These are phyloP conservation scores for Neonectria punicea DNA, from an alignment of 2,329 filamentous ascomycete species.

Conservation along the genomic window DNA sequence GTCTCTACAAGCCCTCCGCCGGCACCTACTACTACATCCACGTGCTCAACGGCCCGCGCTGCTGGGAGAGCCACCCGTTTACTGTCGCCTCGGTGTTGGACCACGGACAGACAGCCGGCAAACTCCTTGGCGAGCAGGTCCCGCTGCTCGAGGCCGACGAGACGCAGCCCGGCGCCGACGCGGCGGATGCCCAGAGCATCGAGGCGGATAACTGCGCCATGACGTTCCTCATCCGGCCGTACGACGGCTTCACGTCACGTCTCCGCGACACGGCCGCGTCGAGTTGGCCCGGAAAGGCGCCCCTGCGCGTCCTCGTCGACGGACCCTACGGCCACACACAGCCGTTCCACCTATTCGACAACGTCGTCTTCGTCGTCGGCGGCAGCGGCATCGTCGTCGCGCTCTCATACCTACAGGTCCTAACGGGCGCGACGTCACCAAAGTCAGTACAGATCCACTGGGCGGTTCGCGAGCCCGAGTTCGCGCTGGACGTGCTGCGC, in stretches of 20 bases:
- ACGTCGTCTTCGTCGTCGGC: conserved; percentile 56
- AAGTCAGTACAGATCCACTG: conserved; percentile 52
- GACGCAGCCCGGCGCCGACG: conserved; percentile 1
- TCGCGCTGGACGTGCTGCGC: conserved; percentile 49
- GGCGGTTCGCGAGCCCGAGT: conserved; percentile 54
- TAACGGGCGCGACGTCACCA: conserved; percentile 35
- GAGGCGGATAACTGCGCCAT: conserved; percentile 37
- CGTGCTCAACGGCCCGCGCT: conserved; percentile 50
- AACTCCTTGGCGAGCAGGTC: conserved; percentile 45
- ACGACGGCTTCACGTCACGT: conserved; percentile 56
- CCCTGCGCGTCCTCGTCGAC: conserved; percentile 53
- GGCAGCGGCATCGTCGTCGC: conserved; percentile 58
- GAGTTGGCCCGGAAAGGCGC: conserved; percentile 37
- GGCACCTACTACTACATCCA: conserved; percentile 60
- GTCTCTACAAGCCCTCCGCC: conserved; percentile 48
- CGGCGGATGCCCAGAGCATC: not conserved
- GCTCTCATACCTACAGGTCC: conserved; percentile 50
- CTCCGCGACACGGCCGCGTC: conserved; percentile 47
- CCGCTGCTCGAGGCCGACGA: conserved; percentile 45
- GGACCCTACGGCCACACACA: conserved; percentile 57
- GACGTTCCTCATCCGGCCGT: conserved; percentile 58
- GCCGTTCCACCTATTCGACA: conserved; percentile 51
- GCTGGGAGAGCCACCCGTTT: conserved; percentile 64
- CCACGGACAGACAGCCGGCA: conserved; percentile 21
- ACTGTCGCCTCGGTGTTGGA: conserved; percentile 52